Evolutionary conservation across 2,329 filamentous ascomycete genomes (phyloP), one percentile per base, ranked within the genome.

Genomic region (Apiospora phragmitis): DNA sequence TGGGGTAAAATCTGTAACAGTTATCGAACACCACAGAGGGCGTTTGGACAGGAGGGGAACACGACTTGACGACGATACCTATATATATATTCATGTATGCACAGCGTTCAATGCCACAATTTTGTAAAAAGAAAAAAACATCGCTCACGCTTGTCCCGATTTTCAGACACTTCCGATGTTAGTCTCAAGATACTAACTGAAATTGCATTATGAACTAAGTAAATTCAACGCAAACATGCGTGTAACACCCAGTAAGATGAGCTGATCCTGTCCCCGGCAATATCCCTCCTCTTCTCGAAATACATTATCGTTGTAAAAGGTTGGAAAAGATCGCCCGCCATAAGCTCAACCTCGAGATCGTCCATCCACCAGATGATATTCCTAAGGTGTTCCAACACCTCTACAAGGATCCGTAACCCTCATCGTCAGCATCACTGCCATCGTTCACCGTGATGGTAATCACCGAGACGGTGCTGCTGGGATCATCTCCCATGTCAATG

Each of bases 61-160:
- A 29, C 18, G 66, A 68, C 66, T 59, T 24, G 45, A 62, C 55
- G 55, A 62, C 35, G 55, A 62, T 62, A 62, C 55, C 55, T 62
- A 29, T 51, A 6, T 59, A 62, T 62, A 18, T 38, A 35, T 11
- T 7, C 35, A n/a, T 21, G 51, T 32, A 55, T 55, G 24, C 29
- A 38, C 29, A 62, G 55, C 55, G 55, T 62, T 62, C 32, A 62
- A 62, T 38, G 18, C 21, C 55, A 62, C 12, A 38, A 21, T n/a
- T 59, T 38, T 11, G 26, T 32, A 29, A 16, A 24, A 29, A 41
- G 9, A 18, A n/a, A n/a, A n/a, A n/a, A n/a, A n/a, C n/a, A 32
- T 32, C 49, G 26, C 26, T 18, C n/a, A 26, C 8, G 9, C 8
- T 49, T 4, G 3, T n/a, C 16, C 3, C 42, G 1, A 45, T 45